phyloP scores from a whole-genome alignment of 129 eudicot genomes.

The Chrysanthemum lavandulifolium region DNA sequence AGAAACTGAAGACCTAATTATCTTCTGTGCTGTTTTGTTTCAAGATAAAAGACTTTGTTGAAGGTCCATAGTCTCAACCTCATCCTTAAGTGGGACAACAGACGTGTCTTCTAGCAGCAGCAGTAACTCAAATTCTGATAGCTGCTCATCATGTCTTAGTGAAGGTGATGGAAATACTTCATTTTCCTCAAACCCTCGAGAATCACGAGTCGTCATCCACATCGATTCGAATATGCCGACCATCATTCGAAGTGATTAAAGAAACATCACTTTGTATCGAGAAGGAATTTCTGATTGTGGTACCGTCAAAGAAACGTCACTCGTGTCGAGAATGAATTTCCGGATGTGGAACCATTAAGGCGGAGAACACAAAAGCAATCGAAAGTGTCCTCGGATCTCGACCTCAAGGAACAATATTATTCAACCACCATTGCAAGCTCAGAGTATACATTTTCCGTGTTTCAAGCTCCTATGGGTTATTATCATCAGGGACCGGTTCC shows the following conservation, averaged over 20 bases:
- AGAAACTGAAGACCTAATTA: too few species aligned
- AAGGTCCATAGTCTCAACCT: too few species aligned
- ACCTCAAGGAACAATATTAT: slow-evolving; percentile 39
- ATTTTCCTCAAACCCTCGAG: slow-evolving; percentile 52
- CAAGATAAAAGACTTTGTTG: too few species aligned
- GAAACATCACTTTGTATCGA: slow-evolving; percentile 43
- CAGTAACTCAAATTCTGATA: slow-evolving; percentile 64
- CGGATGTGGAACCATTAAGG: slow-evolving; percentile 9
- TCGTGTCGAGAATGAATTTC: slow-evolving; percentile 33
- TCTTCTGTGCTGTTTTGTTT: too few species aligned
- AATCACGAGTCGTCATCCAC: slow-evolving; percentile 68
- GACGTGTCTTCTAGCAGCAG: slow-evolving; percentile 41
- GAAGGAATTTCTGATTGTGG: slow-evolving; percentile 29
- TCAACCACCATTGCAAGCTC: slow-evolving; percentile 54
- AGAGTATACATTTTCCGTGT: slow-evolving; percentile 58
- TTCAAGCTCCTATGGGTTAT: slow-evolving; percentile 62
- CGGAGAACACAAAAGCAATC: slow-evolving; percentile 17
- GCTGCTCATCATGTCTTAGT: slow-evolving; percentile 84
- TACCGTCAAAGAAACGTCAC: neutral
- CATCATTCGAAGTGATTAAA: slow-evolving; percentile 64
- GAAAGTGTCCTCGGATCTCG: slow-evolving; percentile 32
- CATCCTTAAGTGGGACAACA: slow-evolving; percentile 36
- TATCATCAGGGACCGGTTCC: slow-evolving; percentile 58
- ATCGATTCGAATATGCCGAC: slow-evolving; percentile 71
- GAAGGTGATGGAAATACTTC: slow-evolving; percentile 81